Base-by-base conservation (phyloP, 2,329 filamentous ascomycete genomes). In the Cytospora mali region DNA sequence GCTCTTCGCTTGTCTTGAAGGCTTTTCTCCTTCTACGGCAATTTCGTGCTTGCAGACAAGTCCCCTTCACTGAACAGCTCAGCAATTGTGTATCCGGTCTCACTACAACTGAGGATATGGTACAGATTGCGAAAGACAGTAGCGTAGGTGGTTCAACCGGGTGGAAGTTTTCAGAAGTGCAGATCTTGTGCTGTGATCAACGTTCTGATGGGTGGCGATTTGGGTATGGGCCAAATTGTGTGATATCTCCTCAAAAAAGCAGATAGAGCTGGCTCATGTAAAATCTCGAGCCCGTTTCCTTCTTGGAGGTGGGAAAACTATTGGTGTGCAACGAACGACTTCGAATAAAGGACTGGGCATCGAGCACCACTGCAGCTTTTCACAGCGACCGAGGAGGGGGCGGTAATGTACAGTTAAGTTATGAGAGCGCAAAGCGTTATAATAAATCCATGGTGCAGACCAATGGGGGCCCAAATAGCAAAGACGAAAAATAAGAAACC, bases 391-490 rank as follows among this genome's bases (percentile, higher is more conserved):
- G 61, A 58, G 59, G 54, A 53, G 55, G 48, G 29, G 61, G n/a
- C n/a, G 66, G 53, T 67, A 62, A 62, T 70, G 67, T 68, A 69
- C 64, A 68, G 61, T 66, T 52, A 51, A 31, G 63, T 57, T 55
- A 61, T 28, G 28, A 61, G 62, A 68, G 67, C 69, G 58, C 66
- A 67, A 64, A 66, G 61, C 54, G 31, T 64, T 62, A 73, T 75
- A 77, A 76, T 71, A 73, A 78, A 73, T 73, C 72, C 76, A 77
- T 78, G 70, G 69, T 67, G 68, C 70, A 66, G 70, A 73, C 72
- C 69, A 73, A 73, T 70, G 70, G 72, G 71, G 68, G 71, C 71
- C 70, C 62, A 66, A 71, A 69, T 48, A 55, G 46, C 60, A 55
- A 65, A 60, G 23, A 65, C 56, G 54, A 39, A 62, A 57, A 54